A percentile compares a stretch with the other conserved stretches of the same genome.
phyloP scores from a whole-genome alignment of 306 rosid species.

The Ormosia semicastrata region DNA sequence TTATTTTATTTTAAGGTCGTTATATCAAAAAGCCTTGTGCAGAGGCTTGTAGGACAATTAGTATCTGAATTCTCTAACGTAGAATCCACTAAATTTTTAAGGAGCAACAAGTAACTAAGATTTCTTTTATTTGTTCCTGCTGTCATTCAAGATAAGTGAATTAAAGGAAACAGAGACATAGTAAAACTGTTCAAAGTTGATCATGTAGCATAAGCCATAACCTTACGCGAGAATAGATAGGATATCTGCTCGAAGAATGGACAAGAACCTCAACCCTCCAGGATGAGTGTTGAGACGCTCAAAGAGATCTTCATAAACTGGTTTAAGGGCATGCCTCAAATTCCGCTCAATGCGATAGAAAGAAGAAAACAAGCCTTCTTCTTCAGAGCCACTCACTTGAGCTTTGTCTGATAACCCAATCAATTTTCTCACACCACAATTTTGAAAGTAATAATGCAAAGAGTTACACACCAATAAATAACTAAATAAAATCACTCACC shows the following conservation, averaged over 20 bases:
- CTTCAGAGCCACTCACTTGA: conserved; percentile 48
- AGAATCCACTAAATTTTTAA: conserved; percentile 9
- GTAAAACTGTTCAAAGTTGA: neutral
- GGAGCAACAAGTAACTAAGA: conserved; percentile 8
- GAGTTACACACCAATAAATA: neutral
- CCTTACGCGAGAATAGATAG: conserved; percentile 77
- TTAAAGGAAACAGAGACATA: neutral
- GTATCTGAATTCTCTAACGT: conserved; percentile 5
- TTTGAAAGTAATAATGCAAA: conserved; percentile 2
- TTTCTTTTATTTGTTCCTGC: neutral
- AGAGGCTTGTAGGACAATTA: conserved; percentile 1
- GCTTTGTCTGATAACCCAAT: conserved; percentile 49
- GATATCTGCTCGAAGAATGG: conserved; percentile 81
- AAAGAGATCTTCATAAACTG: conserved; percentile 80
- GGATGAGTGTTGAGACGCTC: conserved; percentile 89
- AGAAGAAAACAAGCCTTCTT: conserved; percentile 56
- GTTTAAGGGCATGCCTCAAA: conserved; percentile 83
- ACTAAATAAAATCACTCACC: conserved; percentile 37
- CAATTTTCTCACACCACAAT: conserved; percentile 18
- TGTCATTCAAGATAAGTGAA: neutral
- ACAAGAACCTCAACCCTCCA: conserved; percentile 82
- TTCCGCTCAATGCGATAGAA: conserved; percentile 77
- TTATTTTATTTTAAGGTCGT: conserved; percentile 11
- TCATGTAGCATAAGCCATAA: conserved; percentile 22
- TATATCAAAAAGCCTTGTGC: neutral